Percentiles rank a stretch among this genome's conserved stretches.
phyloP scores from a whole-genome alignment of 345 rosid species.

The Lepidium africanum region DNA sequence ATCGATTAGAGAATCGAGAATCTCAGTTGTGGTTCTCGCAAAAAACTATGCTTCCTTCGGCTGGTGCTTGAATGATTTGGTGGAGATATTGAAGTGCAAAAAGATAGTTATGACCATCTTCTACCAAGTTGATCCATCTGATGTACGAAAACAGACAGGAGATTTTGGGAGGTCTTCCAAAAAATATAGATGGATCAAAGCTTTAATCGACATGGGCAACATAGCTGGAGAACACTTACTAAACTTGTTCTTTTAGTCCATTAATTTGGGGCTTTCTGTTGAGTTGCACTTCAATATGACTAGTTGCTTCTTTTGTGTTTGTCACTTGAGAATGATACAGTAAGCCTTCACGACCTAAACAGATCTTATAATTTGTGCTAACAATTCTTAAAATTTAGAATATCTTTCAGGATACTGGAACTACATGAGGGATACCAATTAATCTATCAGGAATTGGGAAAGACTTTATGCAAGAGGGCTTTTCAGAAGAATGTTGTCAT shows the following conservation, averaged over 20 bases:
- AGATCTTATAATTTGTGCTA: not conserved
- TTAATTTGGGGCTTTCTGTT: not conserved
- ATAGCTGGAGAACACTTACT: not conserved
- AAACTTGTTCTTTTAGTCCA: not conserved
- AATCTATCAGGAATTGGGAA: not conserved
- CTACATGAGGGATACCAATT: not conserved
- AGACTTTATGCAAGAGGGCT: not conserved
- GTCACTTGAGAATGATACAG: not conserved
- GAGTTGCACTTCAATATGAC: not conserved
- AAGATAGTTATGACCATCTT: not conserved
- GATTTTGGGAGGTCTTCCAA: not conserved
- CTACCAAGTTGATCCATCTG: not conserved
- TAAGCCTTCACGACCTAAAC: not conserved
- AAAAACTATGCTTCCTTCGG: not conserved
- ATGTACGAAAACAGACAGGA: not conserved
- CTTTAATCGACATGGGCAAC: not conserved
- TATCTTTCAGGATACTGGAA: not conserved
- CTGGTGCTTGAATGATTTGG: not conserved
- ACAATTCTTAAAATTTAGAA: not conserved
- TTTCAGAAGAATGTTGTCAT: not conserved
- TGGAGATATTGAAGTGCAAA: not conserved
- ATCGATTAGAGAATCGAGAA: not conserved
- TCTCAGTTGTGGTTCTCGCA: not conserved
- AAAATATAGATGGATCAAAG: not conserved
- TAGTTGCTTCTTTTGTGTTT: not conserved